Base-by-base conservation (phyloP, 2,329 filamentous ascomycete genomes). In the Laburnicola sp. region DNA sequence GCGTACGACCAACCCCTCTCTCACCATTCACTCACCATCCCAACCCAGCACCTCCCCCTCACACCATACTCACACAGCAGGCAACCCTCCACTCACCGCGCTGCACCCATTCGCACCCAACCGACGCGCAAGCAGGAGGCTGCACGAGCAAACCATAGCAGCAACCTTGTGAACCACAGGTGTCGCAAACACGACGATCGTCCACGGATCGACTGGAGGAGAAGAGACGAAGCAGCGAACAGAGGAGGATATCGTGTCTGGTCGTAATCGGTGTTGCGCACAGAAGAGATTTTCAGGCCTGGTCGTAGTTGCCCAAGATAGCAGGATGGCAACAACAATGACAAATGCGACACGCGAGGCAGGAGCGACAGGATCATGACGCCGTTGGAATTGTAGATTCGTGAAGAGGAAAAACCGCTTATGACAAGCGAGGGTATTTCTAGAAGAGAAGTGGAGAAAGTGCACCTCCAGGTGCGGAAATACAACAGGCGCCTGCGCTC, bases 391-490 rank as follows among this genome's bases (percentile, higher is more conserved):
- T 16, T 16, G 16, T 16, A 16, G 16, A 34, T 7, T 8, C 23
- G 27, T 23, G 21, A 25, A 35, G 16, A 11, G 21, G 27, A 34
- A 35, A 23, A 32, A 31, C 21, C 30, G 41, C 41, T 44, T 35
- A 26, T 44, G 26, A 34, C 41, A 35, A 44, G 41, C 41, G 41
- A 34, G 41, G 41, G 41, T 44, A 44, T 44, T 44, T 25, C 28
- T 44, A 35, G 35, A 44, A 44, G 26, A 44, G 30, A 30, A 35
- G 22, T 22, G 34, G 41, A 34, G 41, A 16, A 16, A 23, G 23
- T 25, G 26, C 22, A 8, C 27, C 41, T 34, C 41, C 16, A 26
- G n/a, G 21, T 31, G 11, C 28, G 28, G 6, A 10, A 30, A 6
- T 30, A 10, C 31, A 32, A 32, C 27, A 41, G 38, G 26, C 26